Evolutionary conservation across 495 filamentous ascomycete species (phyloP).

Genomic region (Entonaema liquescens): DNA sequence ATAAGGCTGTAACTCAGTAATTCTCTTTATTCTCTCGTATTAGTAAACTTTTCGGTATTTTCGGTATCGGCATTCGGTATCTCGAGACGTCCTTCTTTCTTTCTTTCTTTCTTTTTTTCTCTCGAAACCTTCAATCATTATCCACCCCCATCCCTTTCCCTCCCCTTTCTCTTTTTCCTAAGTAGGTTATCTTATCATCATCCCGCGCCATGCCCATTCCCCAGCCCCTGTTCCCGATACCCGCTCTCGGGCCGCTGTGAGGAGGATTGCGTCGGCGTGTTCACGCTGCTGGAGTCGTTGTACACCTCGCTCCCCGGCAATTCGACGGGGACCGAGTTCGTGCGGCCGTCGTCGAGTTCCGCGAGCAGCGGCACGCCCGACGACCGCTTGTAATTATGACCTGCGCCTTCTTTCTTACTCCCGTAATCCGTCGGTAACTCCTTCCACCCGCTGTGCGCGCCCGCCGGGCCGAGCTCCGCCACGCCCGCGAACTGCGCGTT

Average conservation of each 20-base stretch:
- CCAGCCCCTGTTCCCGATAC: background rate
- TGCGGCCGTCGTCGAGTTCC: slow-evolving; percentile 21
- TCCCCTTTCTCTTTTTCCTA: background rate
- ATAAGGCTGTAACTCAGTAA: too few relatives aligned
- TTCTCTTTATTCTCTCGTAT: too few relatives aligned
- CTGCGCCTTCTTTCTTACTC: background rate
- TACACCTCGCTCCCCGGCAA: slow-evolving; percentile 23
- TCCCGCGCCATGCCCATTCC: background rate
- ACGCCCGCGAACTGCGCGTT: slow-evolving; percentile 28
- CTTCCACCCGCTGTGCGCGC: slow-evolving; percentile 18
- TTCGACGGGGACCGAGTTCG: slow-evolving; percentile 27
- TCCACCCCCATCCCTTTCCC: background rate
- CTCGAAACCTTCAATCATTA: background rate
- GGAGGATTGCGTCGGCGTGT: background rate
- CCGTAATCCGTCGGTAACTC: slow-evolving; percentile 18
- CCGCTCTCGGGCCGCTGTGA: background rate
- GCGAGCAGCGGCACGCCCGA: slow-evolving; percentile 39
- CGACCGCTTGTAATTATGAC: slow-evolving; percentile 11
- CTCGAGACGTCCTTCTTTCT: too few relatives aligned
- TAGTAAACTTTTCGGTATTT: too few relatives aligned
- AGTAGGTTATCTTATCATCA: background rate
- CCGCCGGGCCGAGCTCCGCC: slow-evolving; percentile 28
- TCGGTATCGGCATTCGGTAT: too few relatives aligned
- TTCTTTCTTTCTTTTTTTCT: too few relatives aligned
- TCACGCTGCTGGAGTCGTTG: background rate